phyloP scores from a whole-genome alignment of 1,284 basidiomycete genomes.

The Fomes fomentarius region DNA sequence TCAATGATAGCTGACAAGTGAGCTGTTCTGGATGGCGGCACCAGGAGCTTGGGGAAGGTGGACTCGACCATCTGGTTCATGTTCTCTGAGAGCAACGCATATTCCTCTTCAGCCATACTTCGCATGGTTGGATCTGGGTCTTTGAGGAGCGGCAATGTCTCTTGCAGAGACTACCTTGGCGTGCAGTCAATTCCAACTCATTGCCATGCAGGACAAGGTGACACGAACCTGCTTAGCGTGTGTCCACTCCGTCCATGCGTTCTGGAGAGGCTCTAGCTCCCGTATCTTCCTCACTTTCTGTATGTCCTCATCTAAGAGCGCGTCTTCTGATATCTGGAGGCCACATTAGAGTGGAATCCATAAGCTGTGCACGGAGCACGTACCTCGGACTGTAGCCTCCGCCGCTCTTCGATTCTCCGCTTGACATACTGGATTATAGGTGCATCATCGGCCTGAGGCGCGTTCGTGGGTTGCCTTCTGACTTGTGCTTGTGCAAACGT shows the following conservation, averaged over 20 bases:
- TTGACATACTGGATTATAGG: conserved; percentile 32
- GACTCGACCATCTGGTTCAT: conserved; percentile 53
- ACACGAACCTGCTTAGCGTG: conserved; percentile 45
- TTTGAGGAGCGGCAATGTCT: conserved; percentile 64
- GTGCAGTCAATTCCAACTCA: conserved; percentile 9
- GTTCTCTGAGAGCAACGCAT: conserved; percentile 49
- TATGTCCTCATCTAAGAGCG: conserved; percentile 43
- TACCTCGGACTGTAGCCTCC: conserved; percentile 31
- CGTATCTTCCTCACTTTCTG: conserved; percentile 48
- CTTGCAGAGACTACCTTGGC: conserved; percentile 62
- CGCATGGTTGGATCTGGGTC: conserved; percentile 68
- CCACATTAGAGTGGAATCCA: background rate
- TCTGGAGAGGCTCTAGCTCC: conserved; percentile 53
- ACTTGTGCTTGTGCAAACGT: conserved; percentile 9
- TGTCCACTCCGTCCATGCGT: conserved; percentile 54
- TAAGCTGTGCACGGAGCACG: background rate
- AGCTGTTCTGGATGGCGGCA: conserved; percentile 69
- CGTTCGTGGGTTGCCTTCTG: conserved; percentile 1
- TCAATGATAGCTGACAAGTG: conserved; percentile 84
- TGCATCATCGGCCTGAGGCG: conserved; percentile 16
- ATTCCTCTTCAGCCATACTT: conserved; percentile 85
- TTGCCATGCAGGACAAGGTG: background rate
- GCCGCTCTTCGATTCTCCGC: conserved; percentile 30
- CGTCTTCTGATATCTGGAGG: conserved; percentile 34
- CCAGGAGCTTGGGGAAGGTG: conserved; percentile 71